Percentiles rank a stretch among this genome's conserved stretches.
Evolutionary conservation across 2,329 filamentous ascomycete genomes (phyloP).

Genomic region (Epichloe baconii): DNA sequence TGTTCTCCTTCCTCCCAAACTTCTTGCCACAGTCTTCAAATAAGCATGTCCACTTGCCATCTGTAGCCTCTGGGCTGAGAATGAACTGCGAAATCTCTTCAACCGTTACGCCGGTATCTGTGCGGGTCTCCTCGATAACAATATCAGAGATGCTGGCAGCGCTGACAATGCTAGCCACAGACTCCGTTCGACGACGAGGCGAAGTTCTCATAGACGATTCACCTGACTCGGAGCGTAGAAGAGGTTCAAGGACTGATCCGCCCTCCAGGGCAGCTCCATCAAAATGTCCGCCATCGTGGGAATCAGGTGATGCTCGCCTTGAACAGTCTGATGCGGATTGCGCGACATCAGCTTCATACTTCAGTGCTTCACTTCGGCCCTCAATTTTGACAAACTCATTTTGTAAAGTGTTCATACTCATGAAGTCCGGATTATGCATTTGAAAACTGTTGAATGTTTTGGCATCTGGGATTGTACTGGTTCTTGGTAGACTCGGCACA

Average conservation of each 20-base stretch:
- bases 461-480: conserved; percentile 34
- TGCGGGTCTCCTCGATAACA: conserved; percentile 52
- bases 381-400: conserved; percentile 30
- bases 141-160: conserved; percentile 47
- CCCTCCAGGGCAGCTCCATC: conserved; percentile 27
- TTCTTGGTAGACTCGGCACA: conserved; percentile 42
- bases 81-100: conserved; percentile 75
- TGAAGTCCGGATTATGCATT: conserved; percentile 43
- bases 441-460: conserved; percentile 33
- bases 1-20: conserved; percentile 97
- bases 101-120: conserved; percentile 71
- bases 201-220: conserved; percentile 11
- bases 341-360: conserved; percentile 18
- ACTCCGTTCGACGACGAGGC: conserved; percentile 44
- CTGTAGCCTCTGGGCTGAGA: conserved; percentile 54
- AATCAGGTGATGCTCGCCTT: conserved; percentile 38
- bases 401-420: conserved; percentile 37
- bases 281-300: conserved; percentile 19
- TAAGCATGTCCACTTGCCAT: conserved; percentile 69
- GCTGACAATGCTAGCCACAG: conserved; percentile 42
- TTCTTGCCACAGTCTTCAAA: conserved; percentile 71
- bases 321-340: conserved; percentile 34
- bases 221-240: conserved; percentile 7
- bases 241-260: conserved; percentile 26
- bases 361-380: conserved; percentile 19